phyloP scores from a whole-genome alignment of 805 yeast genomes.

The Candida verbasci region DNA sequence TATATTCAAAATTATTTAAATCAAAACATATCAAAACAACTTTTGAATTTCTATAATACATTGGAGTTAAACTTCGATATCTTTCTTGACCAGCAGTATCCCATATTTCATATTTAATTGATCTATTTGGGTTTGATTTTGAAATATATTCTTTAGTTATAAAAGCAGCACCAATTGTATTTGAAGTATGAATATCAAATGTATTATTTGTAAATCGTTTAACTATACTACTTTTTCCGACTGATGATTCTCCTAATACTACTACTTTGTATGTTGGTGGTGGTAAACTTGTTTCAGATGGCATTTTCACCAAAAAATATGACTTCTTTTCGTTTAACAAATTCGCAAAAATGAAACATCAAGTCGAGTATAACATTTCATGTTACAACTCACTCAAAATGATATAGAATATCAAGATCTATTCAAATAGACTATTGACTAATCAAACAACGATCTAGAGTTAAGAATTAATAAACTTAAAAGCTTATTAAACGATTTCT shows the following conservation, averaged over 20 bases:
- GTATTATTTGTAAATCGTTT: constrained; percentile 68
- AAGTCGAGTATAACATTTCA: too few species aligned
- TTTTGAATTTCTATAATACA: constrained; percentile 72
- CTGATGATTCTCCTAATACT: constrained; percentile 51
- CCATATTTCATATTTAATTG: constrained; percentile 73
- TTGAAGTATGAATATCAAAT: constrained; percentile 77
- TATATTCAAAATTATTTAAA: constrained; percentile 43
- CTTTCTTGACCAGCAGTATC: constrained; percentile 87
- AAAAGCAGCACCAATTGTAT: constrained; percentile 99
- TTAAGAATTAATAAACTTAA: too few species aligned
- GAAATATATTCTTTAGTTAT: constrained; percentile 61
- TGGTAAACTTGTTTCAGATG: constrained; percentile 4
- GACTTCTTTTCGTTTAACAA: background rate
- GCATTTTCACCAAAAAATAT: background rate
- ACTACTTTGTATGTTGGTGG: constrained; percentile 37
- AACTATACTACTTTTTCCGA: constrained; percentile 71
- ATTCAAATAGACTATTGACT: too few species aligned
- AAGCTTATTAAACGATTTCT: too few species aligned
- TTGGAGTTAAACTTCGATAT: constrained; percentile 72
- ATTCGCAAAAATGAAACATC: too few species aligned
- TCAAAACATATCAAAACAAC: constrained; percentile 86
- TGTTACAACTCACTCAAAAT: too few species aligned
- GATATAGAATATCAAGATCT: too few species aligned
- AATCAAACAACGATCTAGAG: too few species aligned
- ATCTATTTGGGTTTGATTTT: constrained; percentile 19